phyloP scores from a whole-genome alignment of 768 basidiomycete species.

The Termitomyces sp. region DNA sequence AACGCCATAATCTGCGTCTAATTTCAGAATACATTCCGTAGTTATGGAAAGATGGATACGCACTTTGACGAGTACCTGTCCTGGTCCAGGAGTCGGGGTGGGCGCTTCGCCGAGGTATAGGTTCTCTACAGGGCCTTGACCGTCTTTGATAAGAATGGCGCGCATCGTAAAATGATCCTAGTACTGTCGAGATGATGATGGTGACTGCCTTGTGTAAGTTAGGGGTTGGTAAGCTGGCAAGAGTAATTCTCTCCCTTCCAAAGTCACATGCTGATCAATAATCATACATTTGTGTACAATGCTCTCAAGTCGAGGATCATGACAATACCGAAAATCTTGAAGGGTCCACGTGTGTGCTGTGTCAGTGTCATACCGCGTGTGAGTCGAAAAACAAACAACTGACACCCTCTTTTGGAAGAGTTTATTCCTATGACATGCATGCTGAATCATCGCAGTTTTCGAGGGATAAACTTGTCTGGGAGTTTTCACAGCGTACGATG shows the following conservation, averaged over 20 bases:
- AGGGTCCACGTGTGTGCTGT: background rate
- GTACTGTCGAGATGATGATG: background rate
- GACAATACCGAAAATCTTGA: background rate
- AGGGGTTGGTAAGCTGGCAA: background rate
- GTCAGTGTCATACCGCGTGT: background rate
- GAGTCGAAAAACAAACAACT: background rate
- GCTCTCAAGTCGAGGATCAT: background rate
- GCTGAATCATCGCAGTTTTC: too few species aligned
- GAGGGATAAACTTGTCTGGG: too few species aligned
- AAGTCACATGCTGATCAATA: background rate
- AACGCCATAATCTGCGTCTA: constrained; percentile 64
- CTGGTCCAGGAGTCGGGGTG: constrained; percentile 50
- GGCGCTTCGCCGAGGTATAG: constrained; percentile 72
- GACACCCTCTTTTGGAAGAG: too few species aligned
- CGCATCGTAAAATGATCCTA: constrained; percentile 45
- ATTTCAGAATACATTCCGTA: background rate
- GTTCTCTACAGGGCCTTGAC: constrained; percentile 68
- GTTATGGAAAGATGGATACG: background rate
- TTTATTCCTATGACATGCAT: too few species aligned
- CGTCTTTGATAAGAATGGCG: constrained; percentile 74
- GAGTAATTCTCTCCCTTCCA: background rate
- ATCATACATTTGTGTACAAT: background rate
- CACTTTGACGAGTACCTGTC: constrained; percentile 80
- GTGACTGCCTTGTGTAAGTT: background rate
- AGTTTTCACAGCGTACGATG: too few species aligned